These are phyloP conservation scores for Tolypocladium ovalisporum DNA, from an alignment of 2,329 filamentous ascomycete species.

Conservation along the genomic window DNA sequence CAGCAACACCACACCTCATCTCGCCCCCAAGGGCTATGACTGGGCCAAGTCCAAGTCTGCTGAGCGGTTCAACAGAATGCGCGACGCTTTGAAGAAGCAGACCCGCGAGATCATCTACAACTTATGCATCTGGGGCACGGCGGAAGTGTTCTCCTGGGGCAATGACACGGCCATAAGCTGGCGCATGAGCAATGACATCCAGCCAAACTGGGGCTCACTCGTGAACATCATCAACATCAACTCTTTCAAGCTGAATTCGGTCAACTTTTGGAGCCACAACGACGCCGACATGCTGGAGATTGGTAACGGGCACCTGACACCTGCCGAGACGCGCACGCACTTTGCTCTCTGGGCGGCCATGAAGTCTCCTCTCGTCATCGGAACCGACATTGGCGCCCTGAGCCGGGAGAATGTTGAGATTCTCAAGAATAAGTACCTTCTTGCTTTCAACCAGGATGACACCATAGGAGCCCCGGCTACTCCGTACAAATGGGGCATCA, in stretches of 20 bases:
- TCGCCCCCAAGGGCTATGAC: conserved; percentile 10
- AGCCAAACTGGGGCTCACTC: conserved; percentile 21
- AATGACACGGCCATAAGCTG: conserved; percentile 34
- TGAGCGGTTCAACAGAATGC: conserved; percentile 36
- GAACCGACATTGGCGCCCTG: conserved; percentile 27
- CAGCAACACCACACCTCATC: not conserved
- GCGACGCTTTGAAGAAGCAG: conserved; percentile 34
- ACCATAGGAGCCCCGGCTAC: conserved; percentile 27
- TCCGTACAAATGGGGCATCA: conserved; percentile 37
- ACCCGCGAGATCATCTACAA: conserved; percentile 36
- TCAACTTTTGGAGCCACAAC: conserved; percentile 37
- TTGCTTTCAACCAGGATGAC: conserved; percentile 35
- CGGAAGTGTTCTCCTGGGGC: conserved; percentile 38
- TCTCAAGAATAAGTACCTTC: conserved; percentile 27
- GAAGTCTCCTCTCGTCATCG: conserved; percentile 39
- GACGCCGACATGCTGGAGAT: conserved; percentile 42
- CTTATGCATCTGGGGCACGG: conserved; percentile 43
- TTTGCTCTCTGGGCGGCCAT: conserved; percentile 41
- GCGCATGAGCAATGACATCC: conserved; percentile 33
- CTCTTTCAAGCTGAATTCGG: conserved; percentile 30
- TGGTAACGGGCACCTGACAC: conserved; percentile 32
- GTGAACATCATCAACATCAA: conserved; percentile 35
- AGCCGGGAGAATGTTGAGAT: conserved; percentile 24
- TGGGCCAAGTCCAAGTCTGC: conserved; percentile 18
- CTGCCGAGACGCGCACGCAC: conserved; percentile 34